A percentile compares a stretch with the other conserved stretches of the same genome.
These are phyloP conservation scores for Beauveria pseudobassiana DNA, from an alignment of 2,329 filamentous ascomycete genomes.

Conservation along the genomic window DNA sequence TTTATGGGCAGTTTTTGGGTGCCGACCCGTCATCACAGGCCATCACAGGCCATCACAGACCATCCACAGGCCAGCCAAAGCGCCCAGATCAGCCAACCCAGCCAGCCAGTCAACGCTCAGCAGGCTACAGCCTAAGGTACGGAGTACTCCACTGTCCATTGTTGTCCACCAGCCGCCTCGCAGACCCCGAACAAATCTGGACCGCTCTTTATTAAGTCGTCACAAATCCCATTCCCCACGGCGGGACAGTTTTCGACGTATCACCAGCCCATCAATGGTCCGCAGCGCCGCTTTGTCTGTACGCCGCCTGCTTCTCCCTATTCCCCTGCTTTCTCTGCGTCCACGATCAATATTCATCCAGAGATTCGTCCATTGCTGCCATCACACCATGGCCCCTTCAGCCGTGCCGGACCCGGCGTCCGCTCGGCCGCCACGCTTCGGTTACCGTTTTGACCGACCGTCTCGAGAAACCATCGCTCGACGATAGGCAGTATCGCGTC, in stretches of 20 bases:
- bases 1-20: too few species aligned
- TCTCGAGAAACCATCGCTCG: constrained; percentile 75
- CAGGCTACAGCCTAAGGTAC: neutral
- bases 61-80: too few species aligned
- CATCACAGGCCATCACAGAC: too few species aligned
- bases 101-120: too few species aligned
- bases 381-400: neutral
- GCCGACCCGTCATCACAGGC: too few species aligned
- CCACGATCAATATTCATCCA: neutral
- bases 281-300: constrained; percentile 2
- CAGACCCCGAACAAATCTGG: neutral
- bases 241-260: neutral
- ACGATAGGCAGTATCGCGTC: constrained; percentile 82
- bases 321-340: neutral
- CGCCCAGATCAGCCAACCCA: too few species aligned
- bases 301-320: neutral
- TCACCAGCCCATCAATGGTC: constrained; percentile 6
- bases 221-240: neutral
- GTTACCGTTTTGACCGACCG: constrained; percentile 52
- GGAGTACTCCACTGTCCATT: neutral
- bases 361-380: neutral
- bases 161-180: neutral
- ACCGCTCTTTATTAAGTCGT: constrained; percentile 3
- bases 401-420: constrained; percentile 25
- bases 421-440: constrained; percentile 21